phyloP scores from a whole-genome alignment of 176 grass and related monocot genomes.

The Triticum timopheevii region DNA sequence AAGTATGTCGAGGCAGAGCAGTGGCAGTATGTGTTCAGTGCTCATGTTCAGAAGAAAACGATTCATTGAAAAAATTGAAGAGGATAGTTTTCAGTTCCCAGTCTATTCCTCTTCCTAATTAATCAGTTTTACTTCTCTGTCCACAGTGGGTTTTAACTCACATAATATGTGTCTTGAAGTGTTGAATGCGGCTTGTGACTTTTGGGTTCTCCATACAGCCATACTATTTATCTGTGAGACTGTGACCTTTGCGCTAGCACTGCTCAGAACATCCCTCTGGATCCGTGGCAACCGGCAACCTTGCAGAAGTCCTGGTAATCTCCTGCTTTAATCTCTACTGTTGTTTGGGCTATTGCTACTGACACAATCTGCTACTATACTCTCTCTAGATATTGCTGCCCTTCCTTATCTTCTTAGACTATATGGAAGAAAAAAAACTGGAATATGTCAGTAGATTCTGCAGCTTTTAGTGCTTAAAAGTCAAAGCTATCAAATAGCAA shows the following conservation, averaged over 20 bases:
- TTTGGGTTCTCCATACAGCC: neutral
- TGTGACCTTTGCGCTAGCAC: neutral
- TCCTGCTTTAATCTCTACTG: neutral
- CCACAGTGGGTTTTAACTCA: constrained; percentile 3
- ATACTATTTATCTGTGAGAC: neutral
- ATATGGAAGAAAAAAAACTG: neutral
- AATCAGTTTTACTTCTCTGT: constrained; percentile 18
- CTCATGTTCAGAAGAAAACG: neutral
- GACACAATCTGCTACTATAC: neutral
- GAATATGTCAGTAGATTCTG: constrained; percentile 34
- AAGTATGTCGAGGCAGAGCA: neutral
- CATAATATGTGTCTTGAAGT: neutral
- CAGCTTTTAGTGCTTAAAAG: constrained; percentile 8
- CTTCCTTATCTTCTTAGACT: neutral
- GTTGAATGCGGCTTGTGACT: neutral
- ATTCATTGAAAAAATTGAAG: neutral
- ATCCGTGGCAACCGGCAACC: neutral
- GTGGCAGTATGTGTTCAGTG: neutral
- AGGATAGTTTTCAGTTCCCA: neutral
- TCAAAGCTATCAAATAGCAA: neutral
- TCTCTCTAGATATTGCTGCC: constrained; percentile 7
- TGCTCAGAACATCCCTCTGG: constrained; percentile 1
- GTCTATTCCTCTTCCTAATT: constrained; percentile 6
- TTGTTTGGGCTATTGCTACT: neutral
- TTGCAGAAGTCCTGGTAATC: neutral